phyloP scores from a whole-genome alignment of 805 yeast genomes.

The Ogataea nitratoaversa region DNA sequence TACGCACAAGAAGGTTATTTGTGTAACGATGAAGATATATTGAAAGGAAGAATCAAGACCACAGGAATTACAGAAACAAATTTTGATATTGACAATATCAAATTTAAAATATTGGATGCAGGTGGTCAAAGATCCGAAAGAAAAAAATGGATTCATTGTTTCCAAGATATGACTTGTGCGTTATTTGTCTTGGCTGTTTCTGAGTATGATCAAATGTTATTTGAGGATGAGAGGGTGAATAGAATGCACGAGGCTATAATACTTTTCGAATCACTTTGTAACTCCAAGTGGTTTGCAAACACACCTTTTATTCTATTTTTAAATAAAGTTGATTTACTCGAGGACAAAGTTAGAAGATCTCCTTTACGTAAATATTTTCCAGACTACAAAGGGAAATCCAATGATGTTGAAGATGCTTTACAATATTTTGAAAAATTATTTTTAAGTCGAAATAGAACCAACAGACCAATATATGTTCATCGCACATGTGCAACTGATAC shows the following conservation, averaged over 20 bases:
- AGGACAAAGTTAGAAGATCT: slow-evolving; percentile 58
- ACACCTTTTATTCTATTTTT: slow-evolving; percentile 88
- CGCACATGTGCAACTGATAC: slow-evolving; percentile 96
- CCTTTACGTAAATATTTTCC: slow-evolving; percentile 76
- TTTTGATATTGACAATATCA: slow-evolving; percentile 61
- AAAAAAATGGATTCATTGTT: slow-evolving; percentile 92
- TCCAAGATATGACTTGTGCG: slow-evolving; percentile 84
- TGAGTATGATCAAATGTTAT: slow-evolving; percentile 88
- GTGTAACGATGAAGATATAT: slow-evolving; percentile 78
- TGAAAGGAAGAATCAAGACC: slow-evolving; percentile 89
- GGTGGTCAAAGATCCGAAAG: slow-evolving; percentile 95
- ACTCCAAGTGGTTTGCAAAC: slow-evolving; percentile 76
- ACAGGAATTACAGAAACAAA: slow-evolving; percentile 90
- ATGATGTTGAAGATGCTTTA: slow-evolving; percentile 61
- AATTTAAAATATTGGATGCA: slow-evolving; percentile 82
- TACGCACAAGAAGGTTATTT: slow-evolving; percentile 62
- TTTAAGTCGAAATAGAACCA: slow-evolving; percentile 54
- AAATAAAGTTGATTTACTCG: slow-evolving; percentile 82
- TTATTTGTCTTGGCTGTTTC: slow-evolving; percentile 84
- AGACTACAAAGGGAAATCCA: slow-evolving; percentile 63
- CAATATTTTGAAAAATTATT: slow-evolving; percentile 69
- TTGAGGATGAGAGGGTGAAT: slow-evolving; percentile 85
- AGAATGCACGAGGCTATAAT: slow-evolving; percentile 87
- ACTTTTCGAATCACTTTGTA: slow-evolving; percentile 77
- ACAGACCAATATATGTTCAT: slow-evolving; percentile 82